Conservation (phyloP, 1,284 basidiomycete genomes). For the Cryptococcus maquisensis region DNA sequence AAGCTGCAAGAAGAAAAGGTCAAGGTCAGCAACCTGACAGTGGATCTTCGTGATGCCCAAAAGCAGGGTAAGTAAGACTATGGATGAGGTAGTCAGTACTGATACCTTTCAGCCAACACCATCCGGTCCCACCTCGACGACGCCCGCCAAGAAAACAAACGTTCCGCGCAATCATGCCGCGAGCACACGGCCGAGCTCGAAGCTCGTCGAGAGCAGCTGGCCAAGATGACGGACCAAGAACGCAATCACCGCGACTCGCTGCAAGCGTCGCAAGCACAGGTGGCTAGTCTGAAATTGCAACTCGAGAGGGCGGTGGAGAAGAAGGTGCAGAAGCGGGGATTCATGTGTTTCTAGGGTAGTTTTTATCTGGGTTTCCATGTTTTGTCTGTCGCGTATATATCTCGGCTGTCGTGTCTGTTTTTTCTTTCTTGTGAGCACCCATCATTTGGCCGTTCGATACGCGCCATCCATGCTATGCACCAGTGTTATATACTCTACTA, state of each 20-base stretch:
- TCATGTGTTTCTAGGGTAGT: not conserved
- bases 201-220: conserved; percentile 23
- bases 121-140: conserved; percentile 42
- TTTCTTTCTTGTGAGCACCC: not conserved
- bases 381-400: not conserved
- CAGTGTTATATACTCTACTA: not conserved
- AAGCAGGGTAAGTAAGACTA: conserved; percentile 20
- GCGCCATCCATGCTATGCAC: not conserved
- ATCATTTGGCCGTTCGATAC: not conserved
- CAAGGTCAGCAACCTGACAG: conserved; percentile 21
- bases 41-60: conserved; percentile 26
- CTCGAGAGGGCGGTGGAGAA: conserved; percentile 40
- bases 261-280: conserved; percentile 34
- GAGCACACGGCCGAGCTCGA: conserved; percentile 37
- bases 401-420: not conserved
- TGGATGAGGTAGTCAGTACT: not conserved
- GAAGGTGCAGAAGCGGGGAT: conserved; percentile 34
- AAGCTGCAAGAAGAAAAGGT: conserved; percentile 19
- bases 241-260: conserved; percentile 22
- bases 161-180: conserved; percentile 24
- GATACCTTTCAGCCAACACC: conserved; percentile 25
- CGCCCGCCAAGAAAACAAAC: conserved; percentile 26
- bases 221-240: conserved; percentile 14
- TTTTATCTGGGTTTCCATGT: not conserved
- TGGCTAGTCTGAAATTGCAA: conserved; percentile 32